phyloP scores from a whole-genome alignment of 805 yeast species.

The Metschnikowia hibisci region DNA sequence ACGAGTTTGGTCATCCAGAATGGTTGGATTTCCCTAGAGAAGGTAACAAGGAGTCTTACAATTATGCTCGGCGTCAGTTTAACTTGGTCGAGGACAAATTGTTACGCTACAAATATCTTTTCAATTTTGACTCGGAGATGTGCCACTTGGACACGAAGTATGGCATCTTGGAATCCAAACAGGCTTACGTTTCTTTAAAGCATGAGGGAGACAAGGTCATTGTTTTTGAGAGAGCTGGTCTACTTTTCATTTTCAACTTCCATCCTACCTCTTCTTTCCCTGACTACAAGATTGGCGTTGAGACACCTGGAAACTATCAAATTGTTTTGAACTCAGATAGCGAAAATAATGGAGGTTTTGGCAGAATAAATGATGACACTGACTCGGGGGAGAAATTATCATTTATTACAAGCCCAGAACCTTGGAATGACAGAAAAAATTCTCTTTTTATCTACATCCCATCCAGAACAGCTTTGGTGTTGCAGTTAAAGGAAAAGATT shows the following conservation, averaged over 20 bases:
- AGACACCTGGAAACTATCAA: conserved; percentile 68
- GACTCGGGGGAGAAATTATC: conserved; percentile 37
- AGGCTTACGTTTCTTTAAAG: conserved; percentile 81
- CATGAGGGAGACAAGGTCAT: conserved; percentile 86
- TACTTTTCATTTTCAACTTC: conserved; percentile 84
- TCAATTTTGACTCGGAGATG: conserved; percentile 82
- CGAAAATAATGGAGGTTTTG: conserved; percentile 74
- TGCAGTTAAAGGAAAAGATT: conserved; percentile 31
- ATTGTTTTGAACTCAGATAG: conserved; percentile 75
- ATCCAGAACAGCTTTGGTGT: conserved; percentile 51
- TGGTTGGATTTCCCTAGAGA: conserved; percentile 96
- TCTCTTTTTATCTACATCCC: conserved; percentile 79
- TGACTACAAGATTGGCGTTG: conserved; percentile 90
- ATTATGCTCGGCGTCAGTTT: conserved; percentile 94
- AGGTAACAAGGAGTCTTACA: conserved; percentile 84
- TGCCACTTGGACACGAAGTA: conserved; percentile 67
- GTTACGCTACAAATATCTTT: conserved; percentile 73
- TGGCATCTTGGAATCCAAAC: conserved; percentile 67
- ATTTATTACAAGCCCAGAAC: conserved; percentile 67
- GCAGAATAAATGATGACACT: conserved; percentile 44
- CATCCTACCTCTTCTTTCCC: conserved; percentile 79
- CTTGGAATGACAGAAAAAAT: conserved; percentile 79
- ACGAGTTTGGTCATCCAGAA: conserved; percentile 98
- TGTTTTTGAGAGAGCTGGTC: conserved; percentile 83
- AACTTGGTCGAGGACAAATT: conserved; percentile 76